Base-by-base conservation (phyloP, 2,329 filamentous ascomycete species). In the Aureobasidium uvarum region DNA sequence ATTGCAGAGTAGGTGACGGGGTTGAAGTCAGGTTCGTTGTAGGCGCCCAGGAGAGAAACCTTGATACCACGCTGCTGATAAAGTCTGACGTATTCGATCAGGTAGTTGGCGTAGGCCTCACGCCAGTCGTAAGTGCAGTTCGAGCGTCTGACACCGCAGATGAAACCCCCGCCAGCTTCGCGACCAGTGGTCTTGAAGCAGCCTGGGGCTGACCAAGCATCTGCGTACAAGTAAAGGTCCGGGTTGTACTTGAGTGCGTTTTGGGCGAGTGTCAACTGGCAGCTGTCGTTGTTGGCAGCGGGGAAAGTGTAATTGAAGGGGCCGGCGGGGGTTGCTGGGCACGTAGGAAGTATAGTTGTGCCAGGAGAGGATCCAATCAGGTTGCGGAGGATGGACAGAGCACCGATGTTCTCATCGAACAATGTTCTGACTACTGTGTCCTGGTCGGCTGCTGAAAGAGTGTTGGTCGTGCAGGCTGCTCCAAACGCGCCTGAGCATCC, bases 21-120 rank as follows among this genome's bases (percentile, higher is more conserved):
- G 39, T 71, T 71, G 60, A 71, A 71, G 38, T 71, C 69, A 2
- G 69, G 69, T 31, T 67, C 66, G 41, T 67, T 70, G 64, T 66
- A 70, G 5, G 69, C 68, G 1, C 68, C 70, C 2, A 70, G 59
- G 13, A 69, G 33, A 20, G 68, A 70, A 48, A 84, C 70, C 3
- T 75, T 75, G 60, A 84, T 73, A 4, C 79, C 80, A 2, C 75
- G 74, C 55, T 77, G 72, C 20, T 73, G 70, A 70, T 84, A 84
- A 67, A 77, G 79, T 67, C 79, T 75, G 60, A 83, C 75, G 71
- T 82, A 83, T 66, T 81, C 76, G 3, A 81, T 76, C 11, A 84
- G 71, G 68, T 81, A 81, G 69, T 83, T 73, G 45, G 81, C 81
- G 62, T 81, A 83, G 2, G 81, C 78, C 69, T 81, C 77, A 62